phyloP scores from a whole-genome alignment of 345 rosid genomes.

The Euclidium syriacum region DNA sequence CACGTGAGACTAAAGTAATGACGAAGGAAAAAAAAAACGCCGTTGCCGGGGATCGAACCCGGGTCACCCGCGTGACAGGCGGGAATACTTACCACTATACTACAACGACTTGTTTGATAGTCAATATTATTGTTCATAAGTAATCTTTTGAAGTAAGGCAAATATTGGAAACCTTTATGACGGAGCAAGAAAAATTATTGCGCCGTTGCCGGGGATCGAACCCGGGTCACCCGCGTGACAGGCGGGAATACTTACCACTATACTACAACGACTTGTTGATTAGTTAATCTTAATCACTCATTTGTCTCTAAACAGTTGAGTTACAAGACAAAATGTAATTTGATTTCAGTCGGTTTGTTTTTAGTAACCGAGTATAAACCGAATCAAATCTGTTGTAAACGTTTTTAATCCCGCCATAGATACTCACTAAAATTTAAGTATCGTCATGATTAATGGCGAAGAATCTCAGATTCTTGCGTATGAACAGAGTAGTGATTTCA shows the following conservation, averaged over 20 bases:
- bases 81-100: conserved; percentile 69
- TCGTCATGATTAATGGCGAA: conserved; percentile 16
- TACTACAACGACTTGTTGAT: conserved; percentile 94
- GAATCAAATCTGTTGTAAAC: neutral
- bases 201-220: conserved; percentile 62
- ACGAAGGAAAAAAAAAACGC: conserved; percentile 7
- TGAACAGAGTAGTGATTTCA: conserved; percentile 19
- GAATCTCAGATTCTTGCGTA: conserved; percentile 20
- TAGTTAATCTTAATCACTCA: no score
- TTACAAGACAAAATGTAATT: neutral
- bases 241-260: conserved; percentile 93
- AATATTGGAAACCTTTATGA: no score
- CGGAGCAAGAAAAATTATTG: no score
- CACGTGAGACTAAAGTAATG: neutral
- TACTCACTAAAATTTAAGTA: neutral
- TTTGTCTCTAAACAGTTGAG: neutral
- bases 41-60: conserved; percentile 83
- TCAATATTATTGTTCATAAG: no score
- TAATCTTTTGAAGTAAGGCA: no score
- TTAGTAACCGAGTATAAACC: neutral
- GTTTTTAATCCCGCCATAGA: conserved; percentile 19
- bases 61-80: conserved; percentile 82
- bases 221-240: conserved; percentile 98
- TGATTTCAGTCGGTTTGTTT: neutral
- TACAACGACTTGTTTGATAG: conserved; percentile 68